Base-by-base conservation (phyloP, 2,329 filamentous ascomycete genomes). In the Colletotrichum phormii region DNA sequence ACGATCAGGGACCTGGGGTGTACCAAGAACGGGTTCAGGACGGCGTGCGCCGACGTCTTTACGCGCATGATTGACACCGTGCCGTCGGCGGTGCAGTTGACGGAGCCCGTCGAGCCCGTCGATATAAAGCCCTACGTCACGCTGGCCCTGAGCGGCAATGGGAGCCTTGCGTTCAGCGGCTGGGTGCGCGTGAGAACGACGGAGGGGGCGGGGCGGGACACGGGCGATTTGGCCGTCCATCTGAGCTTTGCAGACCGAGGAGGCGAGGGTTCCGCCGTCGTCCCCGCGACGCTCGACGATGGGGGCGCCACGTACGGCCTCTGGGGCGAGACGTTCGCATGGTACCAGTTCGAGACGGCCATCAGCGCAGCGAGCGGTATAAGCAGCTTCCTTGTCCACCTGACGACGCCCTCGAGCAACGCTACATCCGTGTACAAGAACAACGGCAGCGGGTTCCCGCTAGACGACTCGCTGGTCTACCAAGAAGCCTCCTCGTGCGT, bases 1-100 rank as follows among this genome's bases (percentile, higher is more conserved):
- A 86, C 84, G 1, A 84, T 88, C 58, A 77, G 75, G 26, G 77
- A 79, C 1, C 77, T 87, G 76, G 80, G 81, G 4, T 77, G 82
- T 58, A 76, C 79, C 5, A 77, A 82, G 57, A 75, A 75, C 9
- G 78, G 77, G 3, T 87, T 87, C 75, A 78, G 81, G 29, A 78
- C 73, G n/a, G 77, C 72, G 22, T 83, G 81, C 53, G 72, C 76
- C 1, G 67, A 76, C 18, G 66, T 81, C 18, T 78, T 83, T 13
- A 74, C 72, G 18, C 77, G 77, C 13, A 83, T 83, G 81, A 79
- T 83, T 55, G 77, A 83, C 59, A 82, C 81, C 1, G 81, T 83
- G 0, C 80, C 81, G 0, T 67, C 74, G 24, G 72, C 31, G 0
- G 80, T 82, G 35, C 71, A 74, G 8, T 76, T 83, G 6, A 77